Conservation (phyloP, 2,329 filamentous ascomycete genomes). For the Plectosphaerella cucumerina region DNA sequence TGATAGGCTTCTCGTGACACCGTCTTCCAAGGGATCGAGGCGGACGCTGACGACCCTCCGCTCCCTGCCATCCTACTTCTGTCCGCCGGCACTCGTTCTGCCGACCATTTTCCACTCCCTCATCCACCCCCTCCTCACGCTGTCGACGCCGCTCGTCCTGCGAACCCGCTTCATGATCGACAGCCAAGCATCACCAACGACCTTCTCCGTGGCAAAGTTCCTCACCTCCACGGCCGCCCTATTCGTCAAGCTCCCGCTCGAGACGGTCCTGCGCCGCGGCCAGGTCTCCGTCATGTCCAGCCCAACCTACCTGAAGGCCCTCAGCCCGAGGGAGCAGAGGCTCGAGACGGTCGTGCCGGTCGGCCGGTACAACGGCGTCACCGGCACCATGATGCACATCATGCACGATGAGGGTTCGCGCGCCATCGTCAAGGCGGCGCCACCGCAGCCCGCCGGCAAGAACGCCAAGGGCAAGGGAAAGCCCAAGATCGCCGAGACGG, state of each 20-base stretch:
- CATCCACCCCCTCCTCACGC: slow-evolving; percentile 78
- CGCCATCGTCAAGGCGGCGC: slow-evolving; percentile 30
- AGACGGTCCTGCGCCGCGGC: slow-evolving; percentile 85
- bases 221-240: slow-evolving; percentile 75
- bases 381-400: slow-evolving; percentile 90
- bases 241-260: slow-evolving; percentile 81
- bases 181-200: slow-evolving; percentile 71
- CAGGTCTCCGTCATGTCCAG: slow-evolving; percentile 70
- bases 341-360: slow-evolving; percentile 75
- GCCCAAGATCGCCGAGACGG: slow-evolving; percentile 32
- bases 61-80: slow-evolving; percentile 72
- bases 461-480: slow-evolving; percentile 25
- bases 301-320: slow-evolving; percentile 44
- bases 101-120: slow-evolving; percentile 87
- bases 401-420: slow-evolving; percentile 74
- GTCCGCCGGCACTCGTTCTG: slow-evolving; percentile 65
- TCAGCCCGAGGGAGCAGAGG: slow-evolving; percentile 34
- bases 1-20: slow-evolving; percentile 72
- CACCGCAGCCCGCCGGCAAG: slow-evolving; percentile 21
- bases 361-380: slow-evolving; percentile 76
- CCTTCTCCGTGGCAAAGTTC: slow-evolving; percentile 81
- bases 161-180: slow-evolving; percentile 83
- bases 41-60: slow-evolving; percentile 76
- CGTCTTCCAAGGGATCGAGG: slow-evolving; percentile 68
- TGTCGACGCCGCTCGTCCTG: slow-evolving; percentile 79